Conservation (phyloP, 495 filamentous ascomycete species). For the Hypoxylon subgilvum region DNA sequence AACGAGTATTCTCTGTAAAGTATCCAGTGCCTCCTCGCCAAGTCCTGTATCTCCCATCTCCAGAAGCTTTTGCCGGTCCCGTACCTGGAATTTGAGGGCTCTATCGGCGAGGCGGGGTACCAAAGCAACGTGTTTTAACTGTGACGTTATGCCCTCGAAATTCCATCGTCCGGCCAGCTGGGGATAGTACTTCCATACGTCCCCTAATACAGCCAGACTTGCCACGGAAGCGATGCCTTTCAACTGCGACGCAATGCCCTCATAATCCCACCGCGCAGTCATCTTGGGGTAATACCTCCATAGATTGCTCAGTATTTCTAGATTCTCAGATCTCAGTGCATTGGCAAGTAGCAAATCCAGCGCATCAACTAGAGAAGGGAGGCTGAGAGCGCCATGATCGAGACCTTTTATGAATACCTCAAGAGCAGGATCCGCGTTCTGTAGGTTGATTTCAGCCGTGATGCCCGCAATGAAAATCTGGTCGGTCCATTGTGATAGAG, state of each 20-base stretch:
- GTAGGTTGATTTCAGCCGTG: slow-evolving; percentile 35
- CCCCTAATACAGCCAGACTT: slow-evolving; percentile 9
- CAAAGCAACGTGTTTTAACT: slow-evolving; percentile 23
- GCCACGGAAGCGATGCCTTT: slow-evolving; percentile 8
- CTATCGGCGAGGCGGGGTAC: slow-evolving; percentile 31
- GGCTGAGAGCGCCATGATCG: slow-evolving; percentile 7
- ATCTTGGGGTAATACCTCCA: slow-evolving; percentile 37
- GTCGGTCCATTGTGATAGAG: slow-evolving; percentile 25
- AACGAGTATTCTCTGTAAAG: slow-evolving; percentile 37
- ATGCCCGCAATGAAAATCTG: slow-evolving; percentile 29
- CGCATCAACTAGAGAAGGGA: slow-evolving; percentile 23
- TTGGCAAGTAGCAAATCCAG: slow-evolving; percentile 35
- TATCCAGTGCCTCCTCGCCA: slow-evolving; percentile 27
- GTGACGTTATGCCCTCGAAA: slow-evolving; percentile 29
- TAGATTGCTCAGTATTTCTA: slow-evolving; percentile 18
- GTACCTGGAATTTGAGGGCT: slow-evolving; percentile 26
- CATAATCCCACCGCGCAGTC: slow-evolving; percentile 31
- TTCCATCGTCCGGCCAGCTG: slow-evolving; percentile 29
- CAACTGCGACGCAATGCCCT: slow-evolving; percentile 21
- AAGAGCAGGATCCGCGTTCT: slow-evolving; percentile 31
- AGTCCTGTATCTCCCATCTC: slow-evolving; percentile 4
- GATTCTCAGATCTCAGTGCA: slow-evolving; percentile 20
- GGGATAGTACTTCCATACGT: slow-evolving; percentile 29
- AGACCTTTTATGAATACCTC: slow-evolving; percentile 33
- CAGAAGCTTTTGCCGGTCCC: slow-evolving; percentile 1